Conservation (phyloP, 345 rosid species). For the Camelina neglecta region DNA sequence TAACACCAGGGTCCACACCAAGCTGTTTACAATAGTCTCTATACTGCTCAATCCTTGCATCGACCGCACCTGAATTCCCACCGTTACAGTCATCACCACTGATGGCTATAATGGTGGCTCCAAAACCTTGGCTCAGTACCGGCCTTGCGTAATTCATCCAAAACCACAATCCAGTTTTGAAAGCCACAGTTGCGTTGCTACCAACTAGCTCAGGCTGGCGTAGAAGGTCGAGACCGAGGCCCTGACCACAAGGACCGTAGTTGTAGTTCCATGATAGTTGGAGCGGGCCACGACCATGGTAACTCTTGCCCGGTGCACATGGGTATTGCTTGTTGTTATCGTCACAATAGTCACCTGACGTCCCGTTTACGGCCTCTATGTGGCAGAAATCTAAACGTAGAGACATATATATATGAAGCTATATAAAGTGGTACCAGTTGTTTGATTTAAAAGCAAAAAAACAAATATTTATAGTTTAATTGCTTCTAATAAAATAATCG, state of each 20-base stretch:
- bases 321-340: constrained; percentile 50
- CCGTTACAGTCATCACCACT: constrained; percentile 58
- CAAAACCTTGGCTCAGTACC: constrained; percentile 53
- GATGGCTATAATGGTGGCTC: constrained; percentile 54
- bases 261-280: constrained; percentile 64
- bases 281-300: constrained; percentile 64
- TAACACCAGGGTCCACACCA: constrained; percentile 47
- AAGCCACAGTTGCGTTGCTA: constrained; percentile 47
- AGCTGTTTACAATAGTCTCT: constrained; percentile 50
- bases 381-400: constrained; percentile 61
- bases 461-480: too few relatives aligned
- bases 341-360: constrained; percentile 57
- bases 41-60: constrained; percentile 45
- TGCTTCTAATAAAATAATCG: background rate
- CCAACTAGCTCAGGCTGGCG: constrained; percentile 53
- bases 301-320: constrained; percentile 53
- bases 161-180: constrained; percentile 58
- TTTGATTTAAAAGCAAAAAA: too few relatives aligned
- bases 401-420: background rate
- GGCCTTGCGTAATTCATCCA: constrained; percentile 58
- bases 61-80: constrained; percentile 40
- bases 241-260: constrained; percentile 56
- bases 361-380: constrained; percentile 61
- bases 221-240: constrained; percentile 45
- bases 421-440: background rate